These are phyloP conservation scores for Neurospora sp. DNA, from an alignment of 495 filamentous ascomycete genomes.

Conservation along the genomic window DNA sequence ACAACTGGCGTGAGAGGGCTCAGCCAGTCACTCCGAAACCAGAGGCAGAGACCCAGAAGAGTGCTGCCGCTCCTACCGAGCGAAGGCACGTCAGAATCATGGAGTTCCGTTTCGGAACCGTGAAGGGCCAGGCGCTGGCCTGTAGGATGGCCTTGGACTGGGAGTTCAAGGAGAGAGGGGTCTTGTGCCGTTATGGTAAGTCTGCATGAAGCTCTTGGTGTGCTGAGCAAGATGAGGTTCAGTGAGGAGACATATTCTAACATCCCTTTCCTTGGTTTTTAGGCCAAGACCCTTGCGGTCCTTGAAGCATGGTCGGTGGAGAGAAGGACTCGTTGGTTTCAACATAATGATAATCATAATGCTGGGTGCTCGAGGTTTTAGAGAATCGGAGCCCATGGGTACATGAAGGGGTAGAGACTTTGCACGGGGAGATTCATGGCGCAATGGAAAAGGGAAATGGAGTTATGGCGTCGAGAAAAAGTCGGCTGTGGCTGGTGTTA, in stretches of 20 bases:
- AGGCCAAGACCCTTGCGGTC: background rate
- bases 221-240: background rate
- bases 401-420: too few relatives aligned
- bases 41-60: background rate
- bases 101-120: constrained; percentile 35
- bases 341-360: too few relatives aligned
- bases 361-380: too few relatives aligned
- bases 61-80: background rate
- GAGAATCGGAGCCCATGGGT: too few relatives aligned
- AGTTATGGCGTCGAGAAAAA: too few relatives aligned
- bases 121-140: constrained; percentile 31
- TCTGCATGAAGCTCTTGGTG: background rate
- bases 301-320: too few relatives aligned
- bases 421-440: too few relatives aligned
- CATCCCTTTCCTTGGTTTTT: background rate
- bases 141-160: constrained; percentile 25
- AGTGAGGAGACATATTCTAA: background rate
- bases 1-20: background rate
- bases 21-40: fast-evolving
- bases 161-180: constrained; percentile 19
- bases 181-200: constrained; percentile 18
- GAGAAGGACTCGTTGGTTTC: too few relatives aligned
- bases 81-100: background rate
- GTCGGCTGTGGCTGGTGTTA: too few relatives aligned
- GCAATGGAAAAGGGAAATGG: too few relatives aligned